Conservation (phyloP, 768 basidiomycete species). For the Leucocoprinus sp. region DNA sequence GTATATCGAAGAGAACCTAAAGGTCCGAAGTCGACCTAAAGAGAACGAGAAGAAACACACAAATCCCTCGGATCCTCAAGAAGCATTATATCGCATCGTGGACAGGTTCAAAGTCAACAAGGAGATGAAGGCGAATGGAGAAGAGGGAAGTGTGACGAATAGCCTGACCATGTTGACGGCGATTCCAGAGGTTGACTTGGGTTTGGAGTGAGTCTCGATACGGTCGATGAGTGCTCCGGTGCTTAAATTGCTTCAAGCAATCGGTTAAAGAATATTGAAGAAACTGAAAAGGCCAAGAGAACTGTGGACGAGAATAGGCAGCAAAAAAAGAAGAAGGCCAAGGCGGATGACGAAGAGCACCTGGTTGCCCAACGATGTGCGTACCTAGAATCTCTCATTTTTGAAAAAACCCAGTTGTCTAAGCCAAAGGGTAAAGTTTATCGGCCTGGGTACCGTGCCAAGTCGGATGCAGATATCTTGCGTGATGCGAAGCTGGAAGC, state of each 20-base stretch:
- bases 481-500: conserved; percentile 85
- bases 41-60: conserved; percentile 38
- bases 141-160: conserved; percentile 91
- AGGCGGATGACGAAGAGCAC: conserved; percentile 64
- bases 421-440: conserved; percentile 48
- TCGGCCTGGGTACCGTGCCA: conserved; percentile 71
- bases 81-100: conserved; percentile 68
- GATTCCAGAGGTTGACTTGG: conserved; percentile 96
- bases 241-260: conserved; percentile 36
- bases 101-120: conserved; percentile 58
- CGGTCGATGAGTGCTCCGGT: conserved; percentile 1
- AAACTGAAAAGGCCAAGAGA: conserved; percentile 94
- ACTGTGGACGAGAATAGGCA: conserved; percentile 68
- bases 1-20: conserved; percentile 92
- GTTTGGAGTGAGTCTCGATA: conserved; percentile 81
- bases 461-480: conserved; percentile 82
- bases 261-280: conserved; percentile 91
- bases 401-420: conserved; percentile 8
- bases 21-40: conserved; percentile 51
- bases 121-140: conserved; percentile 42
- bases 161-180: conserved; percentile 94
- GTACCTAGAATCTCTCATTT: conserved; percentile 20
- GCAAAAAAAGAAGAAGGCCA: conserved; percentile 44
- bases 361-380: conserved; percentile 82
- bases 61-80: conserved; percentile 58